phyloP scores from a whole-genome alignment of 345 rosid species.

The Corymbia maculata region DNA sequence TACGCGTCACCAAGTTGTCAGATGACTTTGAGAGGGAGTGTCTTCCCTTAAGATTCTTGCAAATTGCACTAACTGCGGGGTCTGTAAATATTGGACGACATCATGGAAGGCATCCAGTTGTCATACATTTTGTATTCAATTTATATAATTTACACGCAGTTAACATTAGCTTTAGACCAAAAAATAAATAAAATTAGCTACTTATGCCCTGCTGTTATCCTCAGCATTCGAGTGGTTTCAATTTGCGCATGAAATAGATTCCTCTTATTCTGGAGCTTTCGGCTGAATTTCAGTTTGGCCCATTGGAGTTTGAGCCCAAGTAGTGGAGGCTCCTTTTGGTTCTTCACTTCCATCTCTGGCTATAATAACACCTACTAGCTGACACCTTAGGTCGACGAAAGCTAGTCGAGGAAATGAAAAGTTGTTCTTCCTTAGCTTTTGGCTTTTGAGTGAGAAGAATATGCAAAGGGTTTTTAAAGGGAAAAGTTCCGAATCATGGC shows the following conservation, averaged over 20 bases:
- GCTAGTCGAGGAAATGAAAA: neutral
- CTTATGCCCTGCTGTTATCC: neutral
- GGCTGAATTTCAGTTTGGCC: neutral
- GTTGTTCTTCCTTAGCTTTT: neutral
- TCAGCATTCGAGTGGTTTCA: neutral
- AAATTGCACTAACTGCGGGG: neutral
- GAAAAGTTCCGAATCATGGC: neutral
- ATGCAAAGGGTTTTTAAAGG: neutral
- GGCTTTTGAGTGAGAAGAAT: neutral
- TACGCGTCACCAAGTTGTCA: neutral
- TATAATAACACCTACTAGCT: neutral
- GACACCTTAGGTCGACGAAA: neutral
- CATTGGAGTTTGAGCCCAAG: neutral
- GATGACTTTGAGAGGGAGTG: neutral
- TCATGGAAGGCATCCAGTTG: neutral
- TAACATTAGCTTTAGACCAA: neutral
- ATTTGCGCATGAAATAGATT: neutral
- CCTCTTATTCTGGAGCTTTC: neutral
- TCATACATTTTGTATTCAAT: neutral
- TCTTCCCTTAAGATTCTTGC: neutral
- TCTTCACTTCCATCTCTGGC: neutral
- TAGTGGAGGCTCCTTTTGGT: neutral
- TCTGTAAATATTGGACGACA: neutral
- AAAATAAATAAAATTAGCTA: too few relatives aligned
- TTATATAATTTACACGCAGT: neutral